Base-by-base conservation (phyloP, 2,329 filamentous ascomycete species). In the Ophiocordyceps camponoti-rufipedis region DNA sequence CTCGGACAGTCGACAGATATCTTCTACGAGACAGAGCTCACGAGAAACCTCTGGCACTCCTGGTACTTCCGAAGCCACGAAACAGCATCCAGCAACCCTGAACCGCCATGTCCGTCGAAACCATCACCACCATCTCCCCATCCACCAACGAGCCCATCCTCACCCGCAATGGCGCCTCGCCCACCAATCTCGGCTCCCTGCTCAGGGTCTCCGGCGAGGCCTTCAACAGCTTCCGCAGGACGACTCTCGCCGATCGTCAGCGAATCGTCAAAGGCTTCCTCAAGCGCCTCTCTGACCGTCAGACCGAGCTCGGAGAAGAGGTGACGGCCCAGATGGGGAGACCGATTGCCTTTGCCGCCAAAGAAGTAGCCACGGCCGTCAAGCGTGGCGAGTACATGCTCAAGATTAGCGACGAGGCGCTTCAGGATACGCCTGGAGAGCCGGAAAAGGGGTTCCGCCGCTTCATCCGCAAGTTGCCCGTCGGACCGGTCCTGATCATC, bases 271-370 rank as follows among this genome's bases (percentile, higher is more conserved):
- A 76, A 55, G 85, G 82, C 56, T 87, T 88, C 1, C 66, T 96
- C 41, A 73, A 80, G 50, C 64, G 85, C 5, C 69, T 96, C 28
- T 63, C 67, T 14, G 73, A 78, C 44, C 80, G 78, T 59, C 75
- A 87, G 61, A 82, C 91, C 77, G 82, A 79, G 50, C 70, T 96
- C 32, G 87, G 82, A 6, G 73, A 77, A 53, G 88, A 95, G 61
- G 67, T 96, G 48, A 95, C 88, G 0, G 80, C 85, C 59, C 88
- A 96, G 67, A 96, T 96, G 88, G 89, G 89, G 40, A 75, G 89
- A 18, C 89, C 89, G 32, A 94, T 95, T 55, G 75, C 82, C 35
- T 95, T 89, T 61, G 84, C 85, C 0, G 79, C 74, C 42, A 86
- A 79, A 53, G 89, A 96, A 67, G 73, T 96, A 52, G 67, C 76